Base-by-base conservation (phyloP, 257 asterid genomes). In the Capsicum pubescens region DNA sequence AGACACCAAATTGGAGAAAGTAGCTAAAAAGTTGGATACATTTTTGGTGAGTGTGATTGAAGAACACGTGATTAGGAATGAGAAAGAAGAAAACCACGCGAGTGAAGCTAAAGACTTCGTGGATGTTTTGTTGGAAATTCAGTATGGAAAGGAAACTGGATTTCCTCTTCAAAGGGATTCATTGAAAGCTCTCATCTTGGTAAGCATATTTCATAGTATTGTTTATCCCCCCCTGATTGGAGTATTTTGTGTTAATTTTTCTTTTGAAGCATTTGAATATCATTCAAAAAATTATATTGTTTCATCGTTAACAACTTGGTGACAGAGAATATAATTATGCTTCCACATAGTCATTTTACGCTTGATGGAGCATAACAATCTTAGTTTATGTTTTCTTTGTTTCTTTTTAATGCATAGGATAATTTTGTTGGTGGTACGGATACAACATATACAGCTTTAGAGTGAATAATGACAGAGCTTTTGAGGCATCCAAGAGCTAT, bases 381-480 rank as follows among this genome's bases (percentile, higher is more conserved):
- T n/a, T n/a, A n/a, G n/a, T n/a, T n/a, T n/a, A n/a, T n/a, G n/a
- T n/a, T n/a, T n/a, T n/a, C n/a, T n/a, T n/a, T n/a, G n/a, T n/a
- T n/a, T n/a, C n/a, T n/a, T n/a, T n/a, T n/a, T n/a, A n/a, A n/a
- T n/a, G n/a, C n/a, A n/a, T n/a, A n/a, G n/a, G n/a, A n/a, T n/a
- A n/a, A n/a, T n/a, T n/a, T n/a, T n/a, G n/a, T n/a, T n/a, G n/a
- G n/a, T n/a, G n/a, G n/a, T n/a, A n/a, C n/a, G n/a, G n/a, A n/a
- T n/a, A n/a, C n/a, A n/a, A n/a, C n/a, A n/a, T 19, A 19, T 61
- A 61, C 68, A 61, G 36, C 3, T 61, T 19, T 61, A 4, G 70
- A 64, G 70, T 64, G 70, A 44, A 26, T 1, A 64, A 64, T 64
- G 70, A 64, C 70, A 64, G 70, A 26, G 16, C 70, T 64, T 64